Conservation (phyloP, 306 rosid species). For the Pyrus pyrifolia region DNA sequence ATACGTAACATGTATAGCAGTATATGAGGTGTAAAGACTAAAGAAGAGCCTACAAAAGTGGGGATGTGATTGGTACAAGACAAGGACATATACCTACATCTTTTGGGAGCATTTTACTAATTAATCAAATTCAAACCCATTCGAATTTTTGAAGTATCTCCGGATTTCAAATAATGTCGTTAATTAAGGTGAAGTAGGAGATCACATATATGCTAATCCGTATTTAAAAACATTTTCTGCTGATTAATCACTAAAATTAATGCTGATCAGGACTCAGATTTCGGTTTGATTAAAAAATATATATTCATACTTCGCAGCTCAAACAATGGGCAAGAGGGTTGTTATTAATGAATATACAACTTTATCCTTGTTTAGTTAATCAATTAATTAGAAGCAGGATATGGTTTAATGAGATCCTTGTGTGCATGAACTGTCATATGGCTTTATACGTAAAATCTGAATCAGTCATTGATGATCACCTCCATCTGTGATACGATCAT, state of each 20-base stretch:
- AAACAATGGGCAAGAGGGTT: neutral
- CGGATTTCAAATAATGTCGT: neutral
- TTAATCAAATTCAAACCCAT: neutral
- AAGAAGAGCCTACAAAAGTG: slow-evolving; percentile 12
- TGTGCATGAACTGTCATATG: neutral
- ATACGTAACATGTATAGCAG: neutral
- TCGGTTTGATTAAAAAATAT: neutral
- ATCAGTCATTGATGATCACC: neutral
- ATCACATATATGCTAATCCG: neutral
- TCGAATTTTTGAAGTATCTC: neutral
- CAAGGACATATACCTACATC: slow-evolving; percentile 37
- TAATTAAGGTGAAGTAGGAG: neutral
- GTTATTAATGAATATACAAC: neutral
- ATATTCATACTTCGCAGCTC: neutral
- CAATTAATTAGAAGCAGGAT: neutral
- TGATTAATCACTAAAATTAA: neutral
- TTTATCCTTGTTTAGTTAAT: neutral
- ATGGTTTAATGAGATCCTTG: neutral
- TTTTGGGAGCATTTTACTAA: neutral
- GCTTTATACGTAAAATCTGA: no score
- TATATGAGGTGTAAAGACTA: slow-evolving; percentile 35
- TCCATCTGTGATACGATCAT: neutral
- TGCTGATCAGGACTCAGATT: neutral
- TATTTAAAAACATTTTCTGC: neutral
- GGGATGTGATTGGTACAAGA: slow-evolving; percentile 34